A percentile compares a stretch with the other conserved stretches of the same genome.
These are phyloP conservation scores for Globisporangium megalacanthum DNA, from an alignment of 352 stramenopile genomes.

Conservation along the genomic window DNA sequence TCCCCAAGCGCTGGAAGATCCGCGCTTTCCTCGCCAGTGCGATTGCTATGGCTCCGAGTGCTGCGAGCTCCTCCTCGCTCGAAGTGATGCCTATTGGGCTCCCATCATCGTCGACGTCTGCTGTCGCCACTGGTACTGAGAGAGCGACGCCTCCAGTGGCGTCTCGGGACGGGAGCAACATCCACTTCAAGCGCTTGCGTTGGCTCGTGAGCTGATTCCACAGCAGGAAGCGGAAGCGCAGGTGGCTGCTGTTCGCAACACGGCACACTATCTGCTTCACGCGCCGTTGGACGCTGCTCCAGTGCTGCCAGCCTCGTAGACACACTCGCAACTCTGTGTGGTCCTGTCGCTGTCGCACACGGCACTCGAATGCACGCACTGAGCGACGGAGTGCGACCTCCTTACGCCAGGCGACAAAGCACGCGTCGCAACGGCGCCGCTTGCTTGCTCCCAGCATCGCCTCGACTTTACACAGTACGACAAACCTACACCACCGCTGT, in stretches of 20 bases:
- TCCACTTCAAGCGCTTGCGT: constrained; percentile 19
- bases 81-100: neutral
- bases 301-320: constrained; percentile 32
- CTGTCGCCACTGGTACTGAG: neutral
- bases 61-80: neutral
- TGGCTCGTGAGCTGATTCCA: constrained; percentile 41
- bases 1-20: constrained; percentile 38
- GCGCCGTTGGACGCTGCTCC: constrained; percentile 19
- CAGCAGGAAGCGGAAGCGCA: constrained; percentile 46
- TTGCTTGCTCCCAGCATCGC: constrained; percentile 33
- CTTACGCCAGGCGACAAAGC: constrained; percentile 47
- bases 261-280: constrained; percentile 31
- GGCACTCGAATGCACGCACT: constrained; percentile 20
- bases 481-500: constrained; percentile 31
- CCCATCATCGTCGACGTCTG: neutral
- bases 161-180: constrained; percentile 5
- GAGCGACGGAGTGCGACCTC: constrained; percentile 11
- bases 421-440: constrained; percentile 16
- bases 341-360: constrained; percentile 9
- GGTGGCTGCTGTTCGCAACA: constrained; percentile 24
- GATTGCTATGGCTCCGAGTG: constrained; percentile 11
- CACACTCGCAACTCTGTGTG: constrained; percentile 7
- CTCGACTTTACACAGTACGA: constrained; percentile 47
- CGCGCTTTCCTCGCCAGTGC: constrained; percentile 33
- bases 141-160: neutral